Conservation (phyloP, 345 rosid species). For the Rhizophora apiculata region DNA sequence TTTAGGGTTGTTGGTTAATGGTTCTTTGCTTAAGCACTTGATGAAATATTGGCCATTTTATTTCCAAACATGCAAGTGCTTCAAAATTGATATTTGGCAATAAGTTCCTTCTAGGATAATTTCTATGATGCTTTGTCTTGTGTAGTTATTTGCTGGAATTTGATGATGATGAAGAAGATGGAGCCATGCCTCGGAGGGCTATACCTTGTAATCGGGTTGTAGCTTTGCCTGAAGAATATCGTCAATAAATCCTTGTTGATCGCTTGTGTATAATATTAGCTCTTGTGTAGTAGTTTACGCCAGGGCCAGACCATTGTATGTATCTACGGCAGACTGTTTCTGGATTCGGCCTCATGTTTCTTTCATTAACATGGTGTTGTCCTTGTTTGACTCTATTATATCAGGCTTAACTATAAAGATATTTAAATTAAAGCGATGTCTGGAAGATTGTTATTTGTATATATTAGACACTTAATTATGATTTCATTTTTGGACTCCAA, state of each 20-base stretch:
- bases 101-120: not conserved
- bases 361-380: too few species aligned
- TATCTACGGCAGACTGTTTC: too few species aligned
- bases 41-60: not conserved
- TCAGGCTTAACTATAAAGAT: too few species aligned
- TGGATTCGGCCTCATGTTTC: too few species aligned
- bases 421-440: too few species aligned
- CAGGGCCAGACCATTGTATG: too few species aligned
- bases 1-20: too few species aligned
- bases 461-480: too few species aligned
- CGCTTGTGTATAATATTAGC: conserved; percentile 20
- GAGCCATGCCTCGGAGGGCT: conserved; percentile 77
- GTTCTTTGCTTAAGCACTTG: not conserved
- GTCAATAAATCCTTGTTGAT: conserved; percentile 48
- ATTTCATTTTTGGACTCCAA: too few species aligned
- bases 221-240: conserved; percentile 76
- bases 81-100: not conserved
- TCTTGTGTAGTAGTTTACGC: not conserved
- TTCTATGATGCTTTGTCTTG: conserved; percentile 11
- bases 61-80: too few species aligned
- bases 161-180: conserved; percentile 96
- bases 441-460: too few species aligned
- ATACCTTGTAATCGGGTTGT: conserved; percentile 85
- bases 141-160: conserved; percentile 83
- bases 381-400: too few species aligned